Base-by-base conservation (phyloP, 2,329 filamentous ascomycete species). In the Colletotrichum viniferum region DNA sequence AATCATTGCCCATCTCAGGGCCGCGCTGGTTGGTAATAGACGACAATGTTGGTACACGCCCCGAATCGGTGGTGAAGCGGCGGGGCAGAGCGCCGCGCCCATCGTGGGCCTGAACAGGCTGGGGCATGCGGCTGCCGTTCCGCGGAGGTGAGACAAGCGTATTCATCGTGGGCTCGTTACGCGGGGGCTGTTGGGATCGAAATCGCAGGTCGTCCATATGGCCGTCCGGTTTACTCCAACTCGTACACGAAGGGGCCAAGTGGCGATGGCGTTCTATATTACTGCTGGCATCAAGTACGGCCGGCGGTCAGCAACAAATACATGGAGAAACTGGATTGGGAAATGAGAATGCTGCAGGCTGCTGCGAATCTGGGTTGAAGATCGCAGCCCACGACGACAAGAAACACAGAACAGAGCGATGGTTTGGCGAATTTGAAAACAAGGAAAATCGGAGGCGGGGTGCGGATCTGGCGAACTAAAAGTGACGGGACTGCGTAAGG, bases 41-140 rank as follows among this genome's bases (percentile, higher is more conserved):
- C 73, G 90, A 91, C 85, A 95, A 87, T 83, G 94, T 95, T 84
- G 94, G 94, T 85, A 96, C 88, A 90, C 96, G 90, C 85, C 95
- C 90, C 86, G 95, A 93, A 86, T 98, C 97, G 73, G 96, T 97
- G 78, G 96, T 98, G 86, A 98, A 98, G 82, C 96, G 94, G 82
- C 96, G 93, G 85, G 96, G 95, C 83, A 98, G 89, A 80, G 92
- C 93, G 77, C 92, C 91, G 85, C 96, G 93, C 78, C 91, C 90
- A 82, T 98, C 95, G 84, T 92, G 90, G 78, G 90, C 84, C 74
- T 74, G 77, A 77, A 88, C 84, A 72, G 90, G 88, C 78, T 90
- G 90, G 78, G 87, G 88, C 83, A 92, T 88, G 82, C 92, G 91
- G 81, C 87, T 89, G 82, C 91, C 90, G 84, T 94, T 94, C 83